Evolutionary conservation across 2,329 filamentous ascomycete species (phyloP).

Genomic region (Fusarium odoratissimum): DNA sequence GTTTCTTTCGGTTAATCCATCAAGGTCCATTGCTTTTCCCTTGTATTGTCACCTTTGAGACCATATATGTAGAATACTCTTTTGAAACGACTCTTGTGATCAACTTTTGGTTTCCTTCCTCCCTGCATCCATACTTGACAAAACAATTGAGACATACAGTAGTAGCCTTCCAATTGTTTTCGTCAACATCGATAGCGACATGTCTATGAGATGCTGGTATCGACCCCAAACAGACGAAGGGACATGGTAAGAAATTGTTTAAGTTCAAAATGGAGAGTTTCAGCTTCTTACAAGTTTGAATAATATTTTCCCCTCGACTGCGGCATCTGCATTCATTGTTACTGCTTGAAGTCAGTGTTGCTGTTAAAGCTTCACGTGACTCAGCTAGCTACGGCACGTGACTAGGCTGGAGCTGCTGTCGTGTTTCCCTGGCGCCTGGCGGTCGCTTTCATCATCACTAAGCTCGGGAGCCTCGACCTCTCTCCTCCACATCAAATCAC

Average conservation of each 20-base stretch:
- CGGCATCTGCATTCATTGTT: neutral
- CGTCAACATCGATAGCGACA: neutral
- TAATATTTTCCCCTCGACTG: neutral
- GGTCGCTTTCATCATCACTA: conserved; percentile 50
- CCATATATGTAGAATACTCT: neutral
- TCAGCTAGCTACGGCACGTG: conserved; percentile 43
- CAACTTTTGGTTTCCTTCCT: neutral
- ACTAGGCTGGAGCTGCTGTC: conserved; percentile 51
- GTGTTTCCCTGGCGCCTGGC: conserved; percentile 60
- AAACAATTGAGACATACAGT: neutral
- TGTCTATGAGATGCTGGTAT: neutral
- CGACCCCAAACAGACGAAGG: neutral
- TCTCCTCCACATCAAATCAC: conserved; percentile 40
- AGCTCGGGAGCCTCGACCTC: conserved; percentile 44
- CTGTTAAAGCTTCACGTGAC: conserved; percentile 30
- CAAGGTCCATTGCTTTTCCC: neutral
- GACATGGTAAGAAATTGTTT: accelerated
- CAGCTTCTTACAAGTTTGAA: neutral
- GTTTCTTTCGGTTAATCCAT: neutral
- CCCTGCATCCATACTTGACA: neutral
- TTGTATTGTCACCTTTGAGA: no score
- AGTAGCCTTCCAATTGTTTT: neutral
- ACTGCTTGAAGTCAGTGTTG: neutral
- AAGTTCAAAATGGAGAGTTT: accelerated
- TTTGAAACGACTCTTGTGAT: no score